Evolutionary conservation across 2,329 filamentous ascomycete species (phyloP), one percentile per base, ranked within the genome.

Genomic region (Aspergillus latus): DNA sequence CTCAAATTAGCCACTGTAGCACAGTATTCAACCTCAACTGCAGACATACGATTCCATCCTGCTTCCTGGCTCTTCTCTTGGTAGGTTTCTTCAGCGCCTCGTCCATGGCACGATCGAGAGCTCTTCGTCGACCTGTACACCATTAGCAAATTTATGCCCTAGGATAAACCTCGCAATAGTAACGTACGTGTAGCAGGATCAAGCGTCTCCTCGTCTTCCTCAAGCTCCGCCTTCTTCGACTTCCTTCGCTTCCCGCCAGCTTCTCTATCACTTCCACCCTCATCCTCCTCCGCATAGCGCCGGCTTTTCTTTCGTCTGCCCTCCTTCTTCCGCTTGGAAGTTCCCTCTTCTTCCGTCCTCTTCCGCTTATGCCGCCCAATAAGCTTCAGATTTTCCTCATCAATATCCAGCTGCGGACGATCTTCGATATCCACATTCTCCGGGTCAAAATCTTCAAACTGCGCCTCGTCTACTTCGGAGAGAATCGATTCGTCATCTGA

Each of bases 21-120:
- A 4, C 21, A 6, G 11, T 4, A 9, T 6, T 6, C 47, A 26
- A 8, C n/a, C 16, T 16, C 5, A 28, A n/a, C 39, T 32, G 40
- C 16, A n/a, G 40, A 80, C 87, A 53, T 80, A 92, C 89, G 72
- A 96, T 92, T 65, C 94, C 92, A 70, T 92, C 89, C 80, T 90
- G 90, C 80, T 90, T 93, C 61, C 84, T 84, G 75, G 78, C 77
- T 64, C 88, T 82, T 61, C 87, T 82, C 66, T 90, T 90, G 54
- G 80, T 82, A 9, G 89, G 86, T 64, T 89, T 90, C 78, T 95
- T 95, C 65, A 96, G 80, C 1, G 92, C 92, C 55, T 89, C 89
- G 72, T 96, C 90, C 77, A 97, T 90, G 54, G 90, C 89, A 63
- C 87, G 84, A 67, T 96, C 90, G 52, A 99, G 86, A 16, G 91